Evolutionary conservation across 2,329 filamentous ascomycete genomes (phyloP).

Genomic region (Colletotrichum nymphaeae): DNA sequence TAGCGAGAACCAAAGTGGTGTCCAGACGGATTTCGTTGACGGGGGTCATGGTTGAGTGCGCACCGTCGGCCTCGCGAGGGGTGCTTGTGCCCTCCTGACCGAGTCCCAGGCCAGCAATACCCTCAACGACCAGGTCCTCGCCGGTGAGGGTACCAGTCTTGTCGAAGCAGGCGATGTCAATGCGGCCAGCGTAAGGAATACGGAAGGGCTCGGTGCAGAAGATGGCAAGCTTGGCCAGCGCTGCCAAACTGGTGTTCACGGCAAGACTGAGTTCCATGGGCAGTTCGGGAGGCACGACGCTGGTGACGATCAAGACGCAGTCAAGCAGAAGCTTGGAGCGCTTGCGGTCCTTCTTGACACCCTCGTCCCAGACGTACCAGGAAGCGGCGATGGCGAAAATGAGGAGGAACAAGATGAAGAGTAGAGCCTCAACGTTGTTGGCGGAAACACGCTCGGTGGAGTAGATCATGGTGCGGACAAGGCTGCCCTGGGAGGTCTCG

Average conservation of each 20-base stretch:
- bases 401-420: constrained; percentile 96
- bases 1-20: constrained; percentile 92
- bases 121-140: constrained; percentile 96
- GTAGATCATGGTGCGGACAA: constrained; percentile 99
- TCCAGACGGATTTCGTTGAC: constrained; percentile 79
- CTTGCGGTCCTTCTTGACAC: constrained; percentile 93
- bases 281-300: constrained; percentile 96
- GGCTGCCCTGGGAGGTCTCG: constrained; percentile 96
- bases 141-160: constrained; percentile 98
- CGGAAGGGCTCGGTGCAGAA: constrained; percentile 99
- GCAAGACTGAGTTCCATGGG: constrained; percentile 98
- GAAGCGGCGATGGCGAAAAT: constrained; percentile 97
- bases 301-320: constrained; percentile 97
- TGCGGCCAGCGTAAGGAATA: constrained; percentile 94
- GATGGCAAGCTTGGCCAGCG: constrained; percentile 93
- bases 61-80: constrained; percentile 79
- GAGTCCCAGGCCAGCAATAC: constrained; percentile 89
- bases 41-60: constrained; percentile 81
- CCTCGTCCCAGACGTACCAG: constrained; percentile 99
- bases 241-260: constrained; percentile 96
- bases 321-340: constrained; percentile 96
- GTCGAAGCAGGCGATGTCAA: constrained; percentile 97
- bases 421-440: constrained; percentile 94
- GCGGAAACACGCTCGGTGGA: constrained; percentile 99
- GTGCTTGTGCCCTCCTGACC: constrained; percentile 74